Evolutionary conservation across 441 rosid species (phyloP).

Genomic region (Cnidoscolus chayamansa): DNA sequence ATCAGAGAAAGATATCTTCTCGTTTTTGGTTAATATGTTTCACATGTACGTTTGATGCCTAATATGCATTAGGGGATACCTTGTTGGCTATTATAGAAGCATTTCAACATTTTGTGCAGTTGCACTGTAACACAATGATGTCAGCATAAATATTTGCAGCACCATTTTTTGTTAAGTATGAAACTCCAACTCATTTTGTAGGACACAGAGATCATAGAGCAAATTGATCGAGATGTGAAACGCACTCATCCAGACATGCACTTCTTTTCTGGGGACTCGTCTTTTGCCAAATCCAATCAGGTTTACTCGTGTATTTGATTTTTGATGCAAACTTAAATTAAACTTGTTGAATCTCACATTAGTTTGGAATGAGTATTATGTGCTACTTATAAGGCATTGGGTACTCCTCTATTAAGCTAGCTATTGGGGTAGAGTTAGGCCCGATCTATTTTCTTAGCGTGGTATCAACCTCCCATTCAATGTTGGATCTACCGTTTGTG

Average conservation of each 20-base stretch:
- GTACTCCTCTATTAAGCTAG: too few species aligned
- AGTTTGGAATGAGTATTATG: too few species aligned
- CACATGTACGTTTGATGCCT: not conserved
- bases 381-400: too few species aligned
- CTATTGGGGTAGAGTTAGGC: too few species aligned
- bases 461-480: too few species aligned
- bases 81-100: not conserved
- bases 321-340: too few species aligned
- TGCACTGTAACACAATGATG: not conserved
- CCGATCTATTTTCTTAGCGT: too few species aligned
- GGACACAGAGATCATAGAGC: slow-evolving; percentile 91
- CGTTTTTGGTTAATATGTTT: not conserved
- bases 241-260: slow-evolving; percentile 96
- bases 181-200: slow-evolving; percentile 28
- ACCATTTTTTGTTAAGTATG: not conserved
- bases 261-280: slow-evolving; percentile 82
- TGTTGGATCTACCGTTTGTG: too few species aligned
- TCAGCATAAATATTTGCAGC: not conserved
- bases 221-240: slow-evolving; percentile 90
- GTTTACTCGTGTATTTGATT: too few species aligned
- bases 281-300: slow-evolving; percentile 40
- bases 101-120: slow-evolving; percentile 4
- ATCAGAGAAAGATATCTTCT: not conserved
- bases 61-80: not conserved
- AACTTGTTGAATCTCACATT: too few species aligned